Evolutionary conservation across 176 grass and related monocot genomes (phyloP), one percentile per base, ranked within the genome.

Genomic region (Dactylis glomerata): DNA sequence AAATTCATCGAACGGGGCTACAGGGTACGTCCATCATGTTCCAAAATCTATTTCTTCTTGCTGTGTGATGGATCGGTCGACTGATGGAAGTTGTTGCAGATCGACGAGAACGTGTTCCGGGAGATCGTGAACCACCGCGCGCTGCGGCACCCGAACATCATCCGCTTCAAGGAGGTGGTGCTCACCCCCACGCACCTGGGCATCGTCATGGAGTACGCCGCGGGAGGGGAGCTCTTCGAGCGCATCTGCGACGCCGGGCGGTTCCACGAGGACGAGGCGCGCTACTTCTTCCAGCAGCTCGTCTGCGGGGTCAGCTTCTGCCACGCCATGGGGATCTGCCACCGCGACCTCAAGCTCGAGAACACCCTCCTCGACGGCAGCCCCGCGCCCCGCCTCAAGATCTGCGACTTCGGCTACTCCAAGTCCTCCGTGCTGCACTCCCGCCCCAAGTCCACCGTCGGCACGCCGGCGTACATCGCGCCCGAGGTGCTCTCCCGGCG

Each of bases 271-370:
- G 92, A 94, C 81, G 95, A 97, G 89, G 88, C 88, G 0, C 51
- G 88, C 5, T 97, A 97, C 84, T 97, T 97, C 86, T 97, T 97
- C 80, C 95, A 97, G 87, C 95, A 97, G 92, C 92, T 97, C 26
- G 88, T 97, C 2, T 97, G 83, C 49, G 95, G 92, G 6, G 92
- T 97, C 1, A 91, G 92, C 89, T 97, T 80, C 87, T 97, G 90
- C 64, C 95, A 97, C 81, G 88, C 86, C 65, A 92, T 92, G 90
- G 83, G 92, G 86, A 94, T 97, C 83, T 94, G 92, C 82, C 95
- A 97, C 79, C 83, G 95, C 10, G 95, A 97, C 79, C 81, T 97
- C 85, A 97, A 97, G 84, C 90, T 97, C 2, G 95, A 97, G 88
- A 97, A 97, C 86, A 97, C 95, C 4, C 86, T 97, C 42, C 88